These are phyloP conservation scores for Ceriops zippeliana DNA, from an alignment of 345 rosid species.

Conservation along the genomic window DNA sequence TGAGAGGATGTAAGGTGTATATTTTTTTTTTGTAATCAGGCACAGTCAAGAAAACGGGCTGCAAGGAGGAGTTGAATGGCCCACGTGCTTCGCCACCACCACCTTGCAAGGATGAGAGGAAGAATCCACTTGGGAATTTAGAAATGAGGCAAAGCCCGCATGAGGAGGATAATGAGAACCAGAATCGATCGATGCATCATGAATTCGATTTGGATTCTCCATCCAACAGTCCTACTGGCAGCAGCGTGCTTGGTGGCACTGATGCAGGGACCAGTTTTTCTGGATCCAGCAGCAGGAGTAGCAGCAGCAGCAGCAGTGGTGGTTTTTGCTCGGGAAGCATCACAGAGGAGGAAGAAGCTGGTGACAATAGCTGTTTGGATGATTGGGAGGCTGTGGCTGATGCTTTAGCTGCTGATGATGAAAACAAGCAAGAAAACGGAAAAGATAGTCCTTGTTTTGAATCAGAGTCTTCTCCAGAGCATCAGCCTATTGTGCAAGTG, in stretches of 20 bases:
- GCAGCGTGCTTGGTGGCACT: conserved; percentile 33
- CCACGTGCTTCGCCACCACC: neutral
- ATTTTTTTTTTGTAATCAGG: conserved; percentile 23
- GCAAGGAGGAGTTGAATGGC: conserved; percentile 41
- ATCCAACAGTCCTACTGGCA: conserved; percentile 51
- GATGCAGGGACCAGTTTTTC: conserved; percentile 49
- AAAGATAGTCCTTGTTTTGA: conserved; percentile 27
- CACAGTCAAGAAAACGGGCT: conserved; percentile 49
- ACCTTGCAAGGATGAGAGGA: conserved; percentile 24
- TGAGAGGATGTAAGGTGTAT: neutral
- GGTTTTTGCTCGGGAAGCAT: conserved; percentile 87
- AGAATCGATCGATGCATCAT: conserved; percentile 32
- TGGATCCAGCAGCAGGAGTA: conserved; percentile 34
- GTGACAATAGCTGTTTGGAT: conserved; percentile 70
- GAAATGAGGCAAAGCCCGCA: conserved; percentile 22
- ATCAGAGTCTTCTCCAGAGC: conserved; percentile 19
- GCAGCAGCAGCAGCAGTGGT: conserved; percentile 61
- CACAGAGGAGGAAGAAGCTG: conserved; percentile 60
- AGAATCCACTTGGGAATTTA: conserved; percentile 38
- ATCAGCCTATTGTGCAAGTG: conserved; percentile 21
- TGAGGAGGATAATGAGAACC: conserved; percentile 28
- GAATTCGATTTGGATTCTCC: conserved; percentile 58
- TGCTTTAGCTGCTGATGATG: conserved; percentile 72
- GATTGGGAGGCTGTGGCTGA: conserved; percentile 98
- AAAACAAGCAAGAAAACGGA: conserved; percentile 28